A percentile compares a stretch with the other conserved stretches of the same genome.
Evolutionary conservation across 352 stramenopile genomes (phyloP).

Genomic region (Globisporangium camurandrum): DNA sequence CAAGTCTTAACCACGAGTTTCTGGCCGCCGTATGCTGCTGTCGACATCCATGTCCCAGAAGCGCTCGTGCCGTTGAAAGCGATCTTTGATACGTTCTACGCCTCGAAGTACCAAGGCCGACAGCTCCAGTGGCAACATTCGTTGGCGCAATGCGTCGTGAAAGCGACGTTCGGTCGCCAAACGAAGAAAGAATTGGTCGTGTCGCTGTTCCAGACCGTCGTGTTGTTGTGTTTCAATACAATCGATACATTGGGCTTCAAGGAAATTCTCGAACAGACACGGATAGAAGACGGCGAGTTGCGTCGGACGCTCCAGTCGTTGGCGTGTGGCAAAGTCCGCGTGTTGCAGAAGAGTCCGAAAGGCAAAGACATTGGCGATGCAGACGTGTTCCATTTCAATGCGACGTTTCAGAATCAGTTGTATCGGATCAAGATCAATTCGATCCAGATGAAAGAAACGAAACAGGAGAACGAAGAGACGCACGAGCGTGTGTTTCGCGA

Average conservation of each 20-base stretch:
- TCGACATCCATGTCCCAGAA: too few relatives aligned
- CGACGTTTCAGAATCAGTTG: conserved; percentile 77
- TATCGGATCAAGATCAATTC: conserved; percentile 93
- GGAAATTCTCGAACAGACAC: conserved; percentile 86
- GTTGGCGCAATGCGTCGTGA: conserved; percentile 89
- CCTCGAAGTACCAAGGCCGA: conserved; percentile 89
- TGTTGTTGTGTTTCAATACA: conserved; percentile 97
- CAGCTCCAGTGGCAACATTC: conserved; percentile 96
- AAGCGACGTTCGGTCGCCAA: conserved; percentile 72
- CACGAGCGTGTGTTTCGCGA: conserved; percentile 92
- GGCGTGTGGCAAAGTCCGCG: conserved; percentile 96
- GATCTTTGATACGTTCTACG: conserved; percentile 93
- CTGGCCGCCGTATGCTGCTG: too few relatives aligned
- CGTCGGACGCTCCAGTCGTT: conserved; percentile 96
- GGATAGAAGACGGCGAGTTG: conserved; percentile 84
- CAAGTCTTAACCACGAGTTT: conserved; percentile 84
- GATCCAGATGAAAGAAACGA: conserved; percentile 93
- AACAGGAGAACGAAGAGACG: conserved; percentile 90
- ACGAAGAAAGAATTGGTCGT: conserved; percentile 94
- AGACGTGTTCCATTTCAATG: conserved; percentile 94
- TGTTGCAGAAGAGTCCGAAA: conserved; percentile 97
- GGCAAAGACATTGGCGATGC: conserved; percentile 94
- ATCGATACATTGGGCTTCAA: conserved; percentile 68
- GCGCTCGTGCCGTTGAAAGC: too few relatives aligned
- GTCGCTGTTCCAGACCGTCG: conserved; percentile 97